phyloP scores from a whole-genome alignment of 371 early-diverging fungal genomes.

The Dinochytrium kinnereticum region DNA sequence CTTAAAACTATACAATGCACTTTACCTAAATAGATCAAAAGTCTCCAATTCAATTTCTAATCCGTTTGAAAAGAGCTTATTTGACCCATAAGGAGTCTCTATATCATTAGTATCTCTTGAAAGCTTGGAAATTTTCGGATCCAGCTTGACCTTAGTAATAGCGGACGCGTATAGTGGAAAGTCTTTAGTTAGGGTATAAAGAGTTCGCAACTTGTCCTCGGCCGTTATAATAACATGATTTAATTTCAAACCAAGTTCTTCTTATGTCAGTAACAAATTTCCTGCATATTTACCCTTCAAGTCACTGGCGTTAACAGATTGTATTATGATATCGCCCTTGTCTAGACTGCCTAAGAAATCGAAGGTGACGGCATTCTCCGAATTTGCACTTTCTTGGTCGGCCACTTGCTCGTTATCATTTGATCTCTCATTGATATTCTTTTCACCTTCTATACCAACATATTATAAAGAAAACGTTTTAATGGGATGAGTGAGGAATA shows the following conservation, averaged over 20 bases:
- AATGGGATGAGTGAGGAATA: too few species aligned
- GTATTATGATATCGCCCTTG: too few species aligned
- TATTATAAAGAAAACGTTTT: too few species aligned
- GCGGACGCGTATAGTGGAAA: conserved; percentile 1
- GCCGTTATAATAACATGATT: neutral
- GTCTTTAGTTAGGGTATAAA: neutral
- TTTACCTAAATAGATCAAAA: conserved; percentile 72
- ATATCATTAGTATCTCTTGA: neutral
- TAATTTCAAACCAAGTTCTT: neutral
- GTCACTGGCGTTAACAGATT: too few species aligned
- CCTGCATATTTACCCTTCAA: too few species aligned
- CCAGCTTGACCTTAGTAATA: neutral
- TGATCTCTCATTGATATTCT: too few species aligned
- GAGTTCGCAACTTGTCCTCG: neutral
- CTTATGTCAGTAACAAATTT: too few species aligned
- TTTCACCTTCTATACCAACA: too few species aligned
- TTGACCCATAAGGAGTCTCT: conserved; percentile 29
- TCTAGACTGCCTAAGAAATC: too few species aligned
- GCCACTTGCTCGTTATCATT: too few species aligned
- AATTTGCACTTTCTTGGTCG: too few species aligned
- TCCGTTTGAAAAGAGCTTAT: conserved; percentile 74
- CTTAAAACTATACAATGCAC: neutral
- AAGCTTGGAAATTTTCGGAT: neutral
- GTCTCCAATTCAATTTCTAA: conserved; percentile 56
- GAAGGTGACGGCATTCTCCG: too few species aligned